A percentile compares a stretch with the other conserved stretches of the same genome.
Evolutionary conservation across 768 basidiomycete species (phyloP).

Genomic region (Paxillus involutus): DNA sequence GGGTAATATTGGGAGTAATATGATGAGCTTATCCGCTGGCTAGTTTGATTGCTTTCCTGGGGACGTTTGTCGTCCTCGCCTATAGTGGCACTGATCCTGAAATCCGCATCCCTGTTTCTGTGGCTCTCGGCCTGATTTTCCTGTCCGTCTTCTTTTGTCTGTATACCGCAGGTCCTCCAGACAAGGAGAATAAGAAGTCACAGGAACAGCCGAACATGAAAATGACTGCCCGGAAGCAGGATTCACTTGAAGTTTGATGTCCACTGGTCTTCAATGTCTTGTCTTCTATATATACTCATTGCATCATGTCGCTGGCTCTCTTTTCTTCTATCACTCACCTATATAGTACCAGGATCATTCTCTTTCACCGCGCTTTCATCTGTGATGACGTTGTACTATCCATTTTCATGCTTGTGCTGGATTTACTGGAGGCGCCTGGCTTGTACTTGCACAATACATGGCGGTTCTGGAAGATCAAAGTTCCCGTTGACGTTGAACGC

Average conservation of each 20-base stretch:
- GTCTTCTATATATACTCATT: not conserved
- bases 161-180: constrained; percentile 19
- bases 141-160: constrained; percentile 31
- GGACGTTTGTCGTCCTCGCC: constrained; percentile 29
- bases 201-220: not conserved
- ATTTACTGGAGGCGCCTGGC: constrained; percentile 1
- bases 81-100: constrained; percentile 23
- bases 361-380: not conserved
- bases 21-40: not conserved
- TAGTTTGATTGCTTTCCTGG: constrained; percentile 37
- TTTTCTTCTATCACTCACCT: not conserved
- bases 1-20: not conserved
- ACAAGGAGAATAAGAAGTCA: constrained; percentile 11
- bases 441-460: constrained; percentile 41
- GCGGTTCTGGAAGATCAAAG: constrained; percentile 51
- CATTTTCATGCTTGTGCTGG: not conserved
- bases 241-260: not conserved
- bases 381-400: constrained; percentile 1
- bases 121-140: constrained; percentile 21
- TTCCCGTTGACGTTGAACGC: constrained; percentile 50
- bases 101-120: constrained; percentile 27
- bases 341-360: not conserved
- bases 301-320: not conserved
- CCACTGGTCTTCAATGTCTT: not conserved
- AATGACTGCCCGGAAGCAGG: not conserved